Evolutionary conservation across 192 early-diverging fungal species (phyloP), one percentile per base, ranked within the genome.

Genomic region (Entomortierella beljakovae): DNA sequence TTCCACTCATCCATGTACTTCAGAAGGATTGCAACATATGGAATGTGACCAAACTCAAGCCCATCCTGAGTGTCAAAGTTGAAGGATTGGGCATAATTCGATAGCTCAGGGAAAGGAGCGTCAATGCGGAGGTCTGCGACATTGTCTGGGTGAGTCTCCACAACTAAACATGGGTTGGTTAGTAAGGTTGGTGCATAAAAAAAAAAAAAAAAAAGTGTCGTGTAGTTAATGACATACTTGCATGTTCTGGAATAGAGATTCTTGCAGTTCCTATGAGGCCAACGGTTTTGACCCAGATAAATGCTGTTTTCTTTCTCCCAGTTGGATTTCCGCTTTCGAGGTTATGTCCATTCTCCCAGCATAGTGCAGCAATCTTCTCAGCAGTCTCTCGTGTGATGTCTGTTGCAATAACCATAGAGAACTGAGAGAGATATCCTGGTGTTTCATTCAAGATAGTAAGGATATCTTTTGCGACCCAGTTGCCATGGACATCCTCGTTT

Each of bases 111-210:
- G 81, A 98, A 97, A 7, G 98, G 96, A 33, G 81, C 67, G 75
- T 92, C 91, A 33, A 99, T 72, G 11, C 98, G 92, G 28, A 97
- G 85, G 81, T 98, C 98, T 10, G 86, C 66, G 32, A 86, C 79
- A 52, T 74, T 87, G 23, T 93, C 94, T 10, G 92, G 94, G 77
- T 99, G 96, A 20, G 93, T 88, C 72, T 99, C 97, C 29, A 97
- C 88, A 48, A 97, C 95, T 96, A 84, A 42, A 31, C 67, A 26
- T 38, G 63, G 7, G 25, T 60, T 23, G 40, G 40, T 0, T 68
- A 37, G 71, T 28, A 38, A 25, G 51, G 51, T 53, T 8, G 28
- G 28, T n/a, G n/a, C n/a, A n/a, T n/a, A n/a, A n/a, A n/a, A n/a
- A n/a, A n/a, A n/a, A n/a, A n/a, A n/a, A n/a, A n/a, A n/a, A n/a